Percentiles rank a stretch among this genome's conserved stretches.
Evolutionary conservation across 2,329 filamentous ascomycete genomes (phyloP).

Genomic region (Phaeoacremonium minimum): DNA sequence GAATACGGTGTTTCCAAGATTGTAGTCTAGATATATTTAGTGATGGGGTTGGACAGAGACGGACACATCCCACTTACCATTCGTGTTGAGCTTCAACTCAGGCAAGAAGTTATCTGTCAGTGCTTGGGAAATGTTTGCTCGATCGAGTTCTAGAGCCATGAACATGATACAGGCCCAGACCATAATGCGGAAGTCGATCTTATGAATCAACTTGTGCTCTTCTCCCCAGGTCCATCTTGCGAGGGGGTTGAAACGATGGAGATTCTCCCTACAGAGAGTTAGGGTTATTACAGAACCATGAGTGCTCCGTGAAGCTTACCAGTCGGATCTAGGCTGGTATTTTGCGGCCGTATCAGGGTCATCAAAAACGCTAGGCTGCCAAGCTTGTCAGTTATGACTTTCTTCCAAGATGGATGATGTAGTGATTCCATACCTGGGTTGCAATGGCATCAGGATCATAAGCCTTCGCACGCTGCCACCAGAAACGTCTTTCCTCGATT

Average conservation of each 20-base stretch:
- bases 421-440: constrained; percentile 21
- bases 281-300: neutral
- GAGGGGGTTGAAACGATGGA: constrained; percentile 41
- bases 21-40: constrained; percentile 27
- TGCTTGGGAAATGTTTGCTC: constrained; percentile 41
- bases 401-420: neutral
- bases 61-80: constrained; percentile 27
- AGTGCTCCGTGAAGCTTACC: constrained; percentile 11
- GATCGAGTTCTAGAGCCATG: constrained; percentile 44
- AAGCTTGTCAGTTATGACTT: neutral
- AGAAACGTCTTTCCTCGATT: constrained; percentile 21
- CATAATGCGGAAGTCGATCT: constrained; percentile 38
- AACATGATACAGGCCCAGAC: constrained; percentile 44
- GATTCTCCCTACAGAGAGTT: constrained; percentile 26
- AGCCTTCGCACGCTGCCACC: constrained; percentile 20
- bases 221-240: constrained; percentile 37
- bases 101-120: constrained; percentile 41
- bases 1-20: constrained; percentile 45
- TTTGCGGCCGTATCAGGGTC: constrained; percentile 26
- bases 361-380: constrained; percentile 28
- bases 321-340: constrained; percentile 24
- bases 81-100: constrained; percentile 36
- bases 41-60: too few relatives aligned
- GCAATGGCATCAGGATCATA: constrained; percentile 28
- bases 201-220: constrained; percentile 29